Conservation (phyloP, 306 rosid species). For the Medicago lupulina region DNA sequence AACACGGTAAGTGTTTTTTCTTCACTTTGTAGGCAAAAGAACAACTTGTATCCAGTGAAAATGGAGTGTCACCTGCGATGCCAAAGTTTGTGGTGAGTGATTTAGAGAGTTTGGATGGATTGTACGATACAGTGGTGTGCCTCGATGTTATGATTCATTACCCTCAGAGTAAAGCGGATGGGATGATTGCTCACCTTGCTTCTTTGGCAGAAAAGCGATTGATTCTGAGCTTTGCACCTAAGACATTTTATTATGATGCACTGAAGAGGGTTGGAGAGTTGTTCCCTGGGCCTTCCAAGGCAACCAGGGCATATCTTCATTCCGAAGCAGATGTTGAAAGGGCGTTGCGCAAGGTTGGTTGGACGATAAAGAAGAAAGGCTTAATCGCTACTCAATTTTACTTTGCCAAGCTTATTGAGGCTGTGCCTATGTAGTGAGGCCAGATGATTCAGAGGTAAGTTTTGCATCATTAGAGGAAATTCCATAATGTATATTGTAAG, state of each 20-base stretch:
- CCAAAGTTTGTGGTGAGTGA: conserved; percentile 86
- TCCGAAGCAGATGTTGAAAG: conserved; percentile 86
- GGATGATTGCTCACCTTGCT: conserved; percentile 90
- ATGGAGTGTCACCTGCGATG: conserved; percentile 30
- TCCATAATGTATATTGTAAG: conserved; percentile 51
- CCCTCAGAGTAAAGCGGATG: conserved; percentile 89
- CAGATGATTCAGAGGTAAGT: conserved; percentile 46
- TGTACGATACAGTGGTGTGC: conserved; percentile 78
- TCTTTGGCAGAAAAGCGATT: conserved; percentile 81
- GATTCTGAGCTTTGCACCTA: conserved; percentile 92
- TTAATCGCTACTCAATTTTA: conserved; percentile 81
- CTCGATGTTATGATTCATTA: conserved; percentile 91
- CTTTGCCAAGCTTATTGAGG: conserved; percentile 89
- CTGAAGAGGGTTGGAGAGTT: conserved; percentile 93
- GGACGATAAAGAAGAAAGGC: conserved; percentile 87
- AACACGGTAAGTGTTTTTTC: neutral
- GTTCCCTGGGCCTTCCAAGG: conserved; percentile 98
- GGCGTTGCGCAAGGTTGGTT: conserved; percentile 81
- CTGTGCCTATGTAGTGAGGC: conserved; percentile 70
- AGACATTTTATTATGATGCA: conserved; percentile 77
- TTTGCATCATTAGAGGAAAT: conserved; percentile 54
- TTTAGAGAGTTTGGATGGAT: conserved; percentile 88
- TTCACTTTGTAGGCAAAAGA: conserved; percentile 65
- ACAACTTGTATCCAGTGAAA: conserved; percentile 40
- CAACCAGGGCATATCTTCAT: conserved; percentile 94